These are phyloP conservation scores for Hymenoscyphus fraxineus DNA, from an alignment of 2,329 filamentous ascomycete genomes.

Conservation along the genomic window DNA sequence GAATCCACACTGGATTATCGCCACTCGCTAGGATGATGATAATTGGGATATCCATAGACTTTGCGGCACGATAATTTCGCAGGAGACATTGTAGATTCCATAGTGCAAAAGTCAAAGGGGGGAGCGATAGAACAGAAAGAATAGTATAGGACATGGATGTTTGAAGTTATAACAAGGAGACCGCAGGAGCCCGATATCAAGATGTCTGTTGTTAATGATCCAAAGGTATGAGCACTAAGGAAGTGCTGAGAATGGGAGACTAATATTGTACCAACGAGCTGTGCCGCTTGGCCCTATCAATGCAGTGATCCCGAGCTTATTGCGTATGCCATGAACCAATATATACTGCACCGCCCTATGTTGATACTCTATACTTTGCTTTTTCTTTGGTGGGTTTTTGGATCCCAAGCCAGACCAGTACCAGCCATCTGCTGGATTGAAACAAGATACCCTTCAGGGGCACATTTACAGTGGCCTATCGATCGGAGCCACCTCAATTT, in stretches of 20 bases:
- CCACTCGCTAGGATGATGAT: neutral
- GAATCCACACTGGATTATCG: conserved; percentile 7
- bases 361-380: too few species aligned
- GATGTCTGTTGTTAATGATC: neutral
- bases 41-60: conserved; percentile 3
- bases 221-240: neutral
- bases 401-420: neutral
- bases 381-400: neutral
- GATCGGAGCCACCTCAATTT: neutral
- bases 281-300: neutral
- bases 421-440: neutral
- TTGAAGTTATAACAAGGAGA: neutral
- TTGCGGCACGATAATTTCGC: conserved; percentile 2
- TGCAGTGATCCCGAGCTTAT: neutral
- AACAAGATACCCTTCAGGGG: neutral
- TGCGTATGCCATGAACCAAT: too few species aligned
- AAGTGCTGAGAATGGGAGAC: neutral
- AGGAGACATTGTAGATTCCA: neutral
- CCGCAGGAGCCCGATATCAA: neutral
- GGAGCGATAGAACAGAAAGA: neutral
- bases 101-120: conserved; percentile 5
- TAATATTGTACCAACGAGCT: neutral
- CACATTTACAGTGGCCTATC: neutral
- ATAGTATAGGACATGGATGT: conserved; percentile 2
- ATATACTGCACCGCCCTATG: too few species aligned